phyloP scores from a whole-genome alignment of 495 filamentous ascomycete genomes.

The Hyphodiscus hymeniophilus region DNA sequence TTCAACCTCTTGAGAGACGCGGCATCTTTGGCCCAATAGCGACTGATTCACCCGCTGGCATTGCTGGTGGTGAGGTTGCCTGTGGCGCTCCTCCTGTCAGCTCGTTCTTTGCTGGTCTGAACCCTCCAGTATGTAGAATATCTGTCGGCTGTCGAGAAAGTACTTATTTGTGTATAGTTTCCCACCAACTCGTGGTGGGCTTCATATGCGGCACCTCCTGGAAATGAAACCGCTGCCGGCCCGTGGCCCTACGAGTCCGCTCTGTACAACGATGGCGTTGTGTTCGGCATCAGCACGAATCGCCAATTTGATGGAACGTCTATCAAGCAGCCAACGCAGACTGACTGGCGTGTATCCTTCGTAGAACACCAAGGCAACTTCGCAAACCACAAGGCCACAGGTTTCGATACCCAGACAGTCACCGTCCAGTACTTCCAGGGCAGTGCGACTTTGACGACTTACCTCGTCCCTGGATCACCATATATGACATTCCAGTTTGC shows the following conservation, averaged over 20 bases:
- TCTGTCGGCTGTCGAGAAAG: neutral
- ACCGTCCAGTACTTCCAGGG: neutral
- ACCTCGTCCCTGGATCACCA: neutral
- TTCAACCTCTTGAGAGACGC: neutral
- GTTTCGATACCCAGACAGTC: neutral
- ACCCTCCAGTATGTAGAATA: neutral
- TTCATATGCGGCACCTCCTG: neutral
- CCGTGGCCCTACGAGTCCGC: neutral
- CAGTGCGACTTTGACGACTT: neutral
- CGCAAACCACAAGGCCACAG: neutral
- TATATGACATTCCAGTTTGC: neutral
- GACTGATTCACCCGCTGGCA: neutral
- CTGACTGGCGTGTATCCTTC: neutral
- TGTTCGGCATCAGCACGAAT: neutral
- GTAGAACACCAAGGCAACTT: neutral
- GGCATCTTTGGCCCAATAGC: neutral
- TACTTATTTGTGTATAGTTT: neutral
- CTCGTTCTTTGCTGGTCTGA: neutral
- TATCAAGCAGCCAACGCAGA: neutral
- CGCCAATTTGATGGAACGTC: neutral
- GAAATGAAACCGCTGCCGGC: neutral
- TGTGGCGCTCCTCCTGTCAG: neutral
- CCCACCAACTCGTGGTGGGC: neutral
- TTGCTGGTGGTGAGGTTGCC: neutral
- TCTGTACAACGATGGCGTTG: neutral